Base-by-base conservation (phyloP, 23 red algal species). In the Chondrus crispus region DNA sequence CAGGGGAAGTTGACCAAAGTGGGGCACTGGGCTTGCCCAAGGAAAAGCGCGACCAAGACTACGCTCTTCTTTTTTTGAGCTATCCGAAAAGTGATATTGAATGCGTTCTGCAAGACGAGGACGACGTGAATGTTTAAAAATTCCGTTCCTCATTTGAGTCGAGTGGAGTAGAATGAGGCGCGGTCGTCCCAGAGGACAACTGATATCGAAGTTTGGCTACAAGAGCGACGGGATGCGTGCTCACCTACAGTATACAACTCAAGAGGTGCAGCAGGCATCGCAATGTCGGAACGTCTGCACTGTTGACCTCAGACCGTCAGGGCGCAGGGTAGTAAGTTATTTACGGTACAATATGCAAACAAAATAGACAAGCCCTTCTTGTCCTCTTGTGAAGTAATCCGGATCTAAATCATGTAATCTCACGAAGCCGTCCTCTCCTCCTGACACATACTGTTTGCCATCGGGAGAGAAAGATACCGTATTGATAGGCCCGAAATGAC, bases 401-500 rank as follows among this genome's bases (percentile, higher is more conserved):
- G 91, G 76, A 76, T 99, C 97, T 93, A 99, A 95, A 47, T 91
- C 78, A 62, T 99, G 97, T 29, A 99, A 71, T 22, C 97, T 89
- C n/a, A 99, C 95, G 85, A 91, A 96, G 6, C 94, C 94, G 52
- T 99, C 97, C 66, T 99, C 97, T 55, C 91, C 97, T 68, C 97
- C 97, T 22, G 87, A 93, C 11, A 93, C 95, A 63, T 94, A 99
- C 33, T 87, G 78, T 38, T 55, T 88, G 18, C 97, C 97, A 48
- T 99, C 87, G 2, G 93, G 97, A 20, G 93, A 91, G 55, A 96
- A 99, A 16, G 97, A 72, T 5, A 99, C 88, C 13, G 88, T 93
- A 64, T 99, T 99, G 81, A 99, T 99, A 14, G 97, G 97, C 55
- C 97, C 97, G 80, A 99, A 99, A 60, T 99, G 97, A 37, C 97